Conservation (phyloP, 2,329 filamentous ascomycete genomes). For the Fusarium azukiicola region DNA sequence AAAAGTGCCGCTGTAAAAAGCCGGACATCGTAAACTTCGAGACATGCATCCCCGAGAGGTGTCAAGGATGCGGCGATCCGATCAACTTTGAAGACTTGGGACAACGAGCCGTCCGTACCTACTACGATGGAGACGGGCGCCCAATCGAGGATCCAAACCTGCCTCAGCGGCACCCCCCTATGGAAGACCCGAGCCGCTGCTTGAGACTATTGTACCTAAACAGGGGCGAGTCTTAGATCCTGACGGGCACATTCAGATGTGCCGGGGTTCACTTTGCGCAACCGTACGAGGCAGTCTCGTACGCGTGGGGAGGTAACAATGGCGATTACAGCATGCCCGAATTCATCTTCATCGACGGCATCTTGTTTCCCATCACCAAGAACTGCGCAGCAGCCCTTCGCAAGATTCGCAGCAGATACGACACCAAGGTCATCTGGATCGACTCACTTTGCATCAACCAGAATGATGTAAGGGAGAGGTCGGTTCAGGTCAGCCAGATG, state of each 20-base stretch:
- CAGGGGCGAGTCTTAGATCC: accelerated
- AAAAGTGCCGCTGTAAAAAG: background rate
- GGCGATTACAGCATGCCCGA: background rate
- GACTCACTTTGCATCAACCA: background rate
- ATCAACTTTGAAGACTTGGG: background rate
- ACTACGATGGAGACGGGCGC: background rate
- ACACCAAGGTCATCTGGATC: background rate
- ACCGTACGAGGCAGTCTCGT: background rate
- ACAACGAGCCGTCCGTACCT: background rate
- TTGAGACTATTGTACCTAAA: background rate
- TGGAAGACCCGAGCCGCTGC: background rate
- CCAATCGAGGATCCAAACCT: background rate
- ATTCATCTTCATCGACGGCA: background rate
- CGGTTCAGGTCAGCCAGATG: background rate
- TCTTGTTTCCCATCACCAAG: background rate
- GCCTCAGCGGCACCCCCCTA: background rate
- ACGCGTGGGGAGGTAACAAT: background rate
- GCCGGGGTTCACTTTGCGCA: background rate
- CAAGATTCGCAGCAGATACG: background rate
- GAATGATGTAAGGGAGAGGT: background rate
- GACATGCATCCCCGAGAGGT: background rate
- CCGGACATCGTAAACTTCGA: background rate
- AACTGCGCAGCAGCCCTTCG: background rate
- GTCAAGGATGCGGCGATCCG: background rate
- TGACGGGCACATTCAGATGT: background rate